These are phyloP conservation scores for Francoa sonchifolia DNA, from an alignment of 441 rosid species.

Conservation along the genomic window DNA sequence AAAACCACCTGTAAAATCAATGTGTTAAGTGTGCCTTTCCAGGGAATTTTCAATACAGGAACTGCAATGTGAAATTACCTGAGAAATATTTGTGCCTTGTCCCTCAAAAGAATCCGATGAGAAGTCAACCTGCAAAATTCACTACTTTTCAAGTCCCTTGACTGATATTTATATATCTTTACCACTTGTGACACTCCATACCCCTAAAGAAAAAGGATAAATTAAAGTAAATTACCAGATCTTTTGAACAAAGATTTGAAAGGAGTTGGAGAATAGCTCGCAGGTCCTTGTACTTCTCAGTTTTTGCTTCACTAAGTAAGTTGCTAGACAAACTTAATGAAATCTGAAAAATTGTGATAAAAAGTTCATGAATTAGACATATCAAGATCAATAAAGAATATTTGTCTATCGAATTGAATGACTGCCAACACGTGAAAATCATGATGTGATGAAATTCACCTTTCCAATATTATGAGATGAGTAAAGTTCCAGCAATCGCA, in stretches of 20 bases:
- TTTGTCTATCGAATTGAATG: no score
- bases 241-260: constrained; percentile 85
- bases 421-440: constrained; percentile 1
- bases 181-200: background rate
- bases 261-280: constrained; percentile 98
- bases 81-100: constrained; percentile 61
- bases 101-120: constrained; percentile 65
- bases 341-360: constrained; percentile 39
- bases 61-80: constrained; percentile 35
- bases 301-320: constrained; percentile 69
- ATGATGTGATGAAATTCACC: constrained; percentile 28
- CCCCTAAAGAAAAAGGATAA: background rate
- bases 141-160: constrained; percentile 1
- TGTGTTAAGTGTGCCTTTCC: constrained; percentile 22
- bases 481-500: constrained; percentile 82
- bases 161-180: no score
- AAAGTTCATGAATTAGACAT: no score
- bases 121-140: constrained; percentile 65
- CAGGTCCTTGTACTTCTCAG: constrained; percentile 77
- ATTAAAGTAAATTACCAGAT: constrained; percentile 39
- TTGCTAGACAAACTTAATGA: constrained; percentile 65
- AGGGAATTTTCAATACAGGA: constrained; percentile 10
- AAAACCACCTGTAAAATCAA: constrained; percentile 65
- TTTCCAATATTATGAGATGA: constrained; percentile 96
- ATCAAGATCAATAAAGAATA: no score